These are phyloP conservation scores for Hypsizygus ulmarius DNA, from an alignment of 1,284 basidiomycete species.

Conservation along the genomic window DNA sequence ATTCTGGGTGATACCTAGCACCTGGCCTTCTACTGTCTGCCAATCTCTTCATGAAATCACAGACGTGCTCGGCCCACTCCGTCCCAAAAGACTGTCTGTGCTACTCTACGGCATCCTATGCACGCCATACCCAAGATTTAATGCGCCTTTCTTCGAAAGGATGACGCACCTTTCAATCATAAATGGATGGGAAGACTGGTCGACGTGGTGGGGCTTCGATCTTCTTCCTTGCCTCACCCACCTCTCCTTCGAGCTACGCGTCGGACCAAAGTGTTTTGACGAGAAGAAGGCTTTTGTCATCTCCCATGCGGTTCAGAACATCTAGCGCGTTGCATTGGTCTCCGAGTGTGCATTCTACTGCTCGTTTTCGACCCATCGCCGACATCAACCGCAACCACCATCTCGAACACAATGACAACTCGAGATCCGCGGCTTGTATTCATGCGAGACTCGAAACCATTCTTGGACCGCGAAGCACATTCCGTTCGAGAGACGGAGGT, in stretches of 20 bases:
- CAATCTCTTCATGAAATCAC: slow-evolving; percentile 11
- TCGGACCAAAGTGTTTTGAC: slow-evolving; percentile 20
- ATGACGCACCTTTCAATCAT: slow-evolving; percentile 37
- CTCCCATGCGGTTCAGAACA: slow-evolving; percentile 16
- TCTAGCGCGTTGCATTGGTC: slow-evolving; percentile 16
- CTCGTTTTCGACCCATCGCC: slow-evolving; percentile 29
- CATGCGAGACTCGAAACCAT: slow-evolving; percentile 31
- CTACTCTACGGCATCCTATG: slow-evolving; percentile 19
- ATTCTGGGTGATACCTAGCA: slow-evolving; percentile 25
- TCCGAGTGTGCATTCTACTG: slow-evolving; percentile 28
- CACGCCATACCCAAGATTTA: slow-evolving; percentile 21
- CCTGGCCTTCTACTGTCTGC: slow-evolving; percentile 3
- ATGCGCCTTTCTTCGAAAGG: slow-evolving; percentile 28
- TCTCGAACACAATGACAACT: slow-evolving; percentile 9
- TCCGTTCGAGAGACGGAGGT: slow-evolving; percentile 25
- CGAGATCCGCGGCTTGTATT: slow-evolving; percentile 32
- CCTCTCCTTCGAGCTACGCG: slow-evolving; percentile 31
- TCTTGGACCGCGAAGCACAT: slow-evolving; percentile 31
- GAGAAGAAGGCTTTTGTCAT: slow-evolving; percentile 9
- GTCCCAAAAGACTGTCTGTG: slow-evolving; percentile 23
- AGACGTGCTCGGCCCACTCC: slow-evolving; percentile 20
- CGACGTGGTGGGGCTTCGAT: slow-evolving; percentile 30
- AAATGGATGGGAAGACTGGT: slow-evolving; percentile 40
- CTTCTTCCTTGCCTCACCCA: slow-evolving; percentile 29
- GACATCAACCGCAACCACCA: slow-evolving; percentile 13